Base-by-base conservation (phyloP, 177 flowering plant species). In the Telopea speciosissima region DNA sequence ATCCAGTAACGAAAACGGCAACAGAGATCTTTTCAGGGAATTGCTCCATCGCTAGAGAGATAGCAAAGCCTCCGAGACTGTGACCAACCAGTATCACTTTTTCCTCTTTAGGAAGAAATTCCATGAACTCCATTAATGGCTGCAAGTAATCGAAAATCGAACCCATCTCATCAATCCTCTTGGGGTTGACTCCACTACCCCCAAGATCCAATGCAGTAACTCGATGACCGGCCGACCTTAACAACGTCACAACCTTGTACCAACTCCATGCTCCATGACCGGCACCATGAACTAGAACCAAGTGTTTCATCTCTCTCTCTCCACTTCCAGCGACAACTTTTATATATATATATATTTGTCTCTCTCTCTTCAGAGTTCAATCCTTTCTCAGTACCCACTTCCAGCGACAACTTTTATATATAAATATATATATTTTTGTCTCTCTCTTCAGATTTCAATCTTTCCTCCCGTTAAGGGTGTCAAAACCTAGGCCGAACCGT, bases 41-140 rank as follows among this genome's bases (percentile, higher is more conserved):
- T 0, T n/a, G 73, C 67, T 86, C 86, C 85, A 79, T 83, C 24
- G 85, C 89, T 8, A 75, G 36, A 45, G 89, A 69, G 12, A 84
- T 26, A 23, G 13, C 9, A 0, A 75, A 8, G 28, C 89, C 86
- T 0, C 85, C 87, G 17, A 56, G 64, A 74, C 89, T 86, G 61
- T 86, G 89, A 0, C 86, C 87, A 3, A 84, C 86, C 3, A 86
- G 67, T 8, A 80, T 58, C 36, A 83, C 82, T 25, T 1, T 31
- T 59, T 85, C 85, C 0, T 58, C 63, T 5, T 14, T 49, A n/a
- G 78, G 69, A 8, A 83, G 65, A 21, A 75, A 61, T 19, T 68
- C 82, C 76, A 85, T 45, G 64, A 83, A 56, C 9, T 83, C 73
- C 68, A 80, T 63, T 75, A 85, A 42, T 6, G 86, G 86, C 42